Conservation (phyloP, 495 filamentous ascomycete species). For the Amphirosellinia nigrospora region DNA sequence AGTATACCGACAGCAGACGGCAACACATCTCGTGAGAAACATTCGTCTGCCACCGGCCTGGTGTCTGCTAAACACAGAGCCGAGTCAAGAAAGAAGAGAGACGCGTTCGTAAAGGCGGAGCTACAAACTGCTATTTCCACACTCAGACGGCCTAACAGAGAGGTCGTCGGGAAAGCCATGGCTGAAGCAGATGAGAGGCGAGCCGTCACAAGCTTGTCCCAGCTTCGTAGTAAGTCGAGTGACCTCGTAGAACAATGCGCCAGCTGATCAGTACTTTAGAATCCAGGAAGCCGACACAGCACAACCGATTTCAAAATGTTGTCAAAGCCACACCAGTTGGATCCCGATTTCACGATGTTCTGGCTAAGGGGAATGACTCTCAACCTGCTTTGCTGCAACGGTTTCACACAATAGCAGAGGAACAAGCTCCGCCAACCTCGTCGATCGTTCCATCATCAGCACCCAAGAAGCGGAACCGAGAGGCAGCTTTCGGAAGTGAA, state of each 20-base stretch:
- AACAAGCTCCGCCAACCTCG: slow-evolving; percentile 27
- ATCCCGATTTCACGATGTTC: slow-evolving; percentile 56
- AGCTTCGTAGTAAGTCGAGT: slow-evolving; percentile 47
- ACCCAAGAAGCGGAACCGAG: slow-evolving; percentile 41
- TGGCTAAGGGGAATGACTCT: slow-evolving; percentile 29
- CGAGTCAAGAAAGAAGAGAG: slow-evolving; percentile 73
- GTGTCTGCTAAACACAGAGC: slow-evolving; percentile 34
- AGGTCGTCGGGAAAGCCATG: slow-evolving; percentile 73
- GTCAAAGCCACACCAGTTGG: slow-evolving; percentile 80
- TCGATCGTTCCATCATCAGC: slow-evolving; percentile 44
- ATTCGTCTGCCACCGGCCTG: slow-evolving; percentile 16
- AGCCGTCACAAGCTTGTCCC: slow-evolving; percentile 42
- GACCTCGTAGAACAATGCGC: background rate
- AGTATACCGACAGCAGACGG: slow-evolving; percentile 55
- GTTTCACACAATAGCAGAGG: slow-evolving; percentile 33
- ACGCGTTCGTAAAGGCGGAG: slow-evolving; percentile 78
- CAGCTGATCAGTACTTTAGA: slow-evolving; percentile 52
- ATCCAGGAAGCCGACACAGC: slow-evolving; percentile 69
- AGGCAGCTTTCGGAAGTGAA: slow-evolving; percentile 29
- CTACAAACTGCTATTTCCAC: slow-evolving; percentile 81
- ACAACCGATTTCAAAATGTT: slow-evolving; percentile 59
- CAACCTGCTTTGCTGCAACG: slow-evolving; percentile 22
- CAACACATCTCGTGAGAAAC: slow-evolving; percentile 45
- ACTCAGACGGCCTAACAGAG: slow-evolving; percentile 85
- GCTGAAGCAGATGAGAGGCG: slow-evolving; percentile 73